Base-by-base conservation (phyloP, 345 rosid genomes). In the Syzygium aqueum region DNA sequence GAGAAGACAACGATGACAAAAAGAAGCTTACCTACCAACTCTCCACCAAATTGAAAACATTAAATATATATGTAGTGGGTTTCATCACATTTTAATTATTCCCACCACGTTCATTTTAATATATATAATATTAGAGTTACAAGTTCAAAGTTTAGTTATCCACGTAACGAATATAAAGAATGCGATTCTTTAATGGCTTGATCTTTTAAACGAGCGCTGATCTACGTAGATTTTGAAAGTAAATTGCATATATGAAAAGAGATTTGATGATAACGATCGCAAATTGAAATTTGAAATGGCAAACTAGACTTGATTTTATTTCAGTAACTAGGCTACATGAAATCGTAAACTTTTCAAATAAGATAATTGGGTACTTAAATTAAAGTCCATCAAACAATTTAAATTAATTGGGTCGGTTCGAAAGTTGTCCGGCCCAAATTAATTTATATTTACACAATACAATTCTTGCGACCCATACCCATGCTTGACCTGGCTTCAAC, bases 321-420 rank as follows among this genome's bases (percentile, higher is more conserved):
- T 13, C 2, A 73, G 4, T 14, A 9, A 33, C 80, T 33, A 17
- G 25, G 49, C 7, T 19, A 37, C 49, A 73, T 19, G 25, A 73
- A 49, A 73, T 73, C 4, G 25, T 17, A 37, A 33, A 67, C 43
- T 67, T 67, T 43, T 67, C 46, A 17, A 67, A 33, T 33, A 4
- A 8, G 10, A 54, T 54, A 54, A 22, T 3, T 54, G 7, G 46
- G 78, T 67, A 16, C 25, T 33, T 30, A 67, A 67, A 37, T 19
- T 37, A 9, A 73, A 73, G 6, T 5, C 3, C 1, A 0, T 67
- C 77, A 19, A 19, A 16, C 12, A 4, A 0, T 4, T 16, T 23
- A 1, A 0, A 9, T 16, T 13, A 1, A 2, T 73, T 4, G 22
- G 0, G 3, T 19, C 3, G 13, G 21, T 33, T 33, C 0, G 0